Base-by-base conservation (phyloP, 306 rosid species). In the Fagus sylvatica region DNA sequence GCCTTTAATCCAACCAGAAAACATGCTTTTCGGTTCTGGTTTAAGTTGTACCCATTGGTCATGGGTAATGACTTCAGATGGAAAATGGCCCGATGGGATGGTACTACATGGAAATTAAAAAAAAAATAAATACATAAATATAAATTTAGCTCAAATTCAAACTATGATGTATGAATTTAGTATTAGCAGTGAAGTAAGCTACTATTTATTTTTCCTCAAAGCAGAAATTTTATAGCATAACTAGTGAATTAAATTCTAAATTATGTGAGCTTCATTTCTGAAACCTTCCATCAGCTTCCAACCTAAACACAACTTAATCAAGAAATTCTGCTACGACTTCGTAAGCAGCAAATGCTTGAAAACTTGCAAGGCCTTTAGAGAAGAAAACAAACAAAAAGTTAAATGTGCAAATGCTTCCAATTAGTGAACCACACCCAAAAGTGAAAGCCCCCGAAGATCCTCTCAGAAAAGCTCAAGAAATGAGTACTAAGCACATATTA, bases 1-100 rank as follows among this genome's bases (percentile, higher is more conserved):
- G 66, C 88, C 89, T 79, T 89, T 92, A 42, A 95, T 77, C 98
- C 97, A 92, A 74, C 91, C 83, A 74, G 96, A 82, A 48, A 92
- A 13, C 78, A 62, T 80, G 72, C 84, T 78, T 77, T 86, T 89
- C 37, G 82, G 11, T 71, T 78, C 95, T 17, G 98, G 89, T 84
- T 95, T 95, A 83, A 87, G 85, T 59, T 85, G 88, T 22, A 71
- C 51, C 98, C 92, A 91, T 80, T 91, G 89, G 39, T 95, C 96
- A 76, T 91, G 74, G 55, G 91, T 77, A 73, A 92, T 77, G 72
- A 95, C 94, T 81, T 95, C 98, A 54, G 92, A 74, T 48, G 98
- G 90, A 79, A 92, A 91, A 83, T 74, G 2, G 81, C 82, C 71
- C 7, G 86, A 75, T 51, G 82, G 86, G 84, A 92, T 46, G 75